Evolutionary conservation across 768 basidiomycete species (phyloP), one percentile per base, ranked within the genome.

Genomic region (Coprinellus micaceus): DNA sequence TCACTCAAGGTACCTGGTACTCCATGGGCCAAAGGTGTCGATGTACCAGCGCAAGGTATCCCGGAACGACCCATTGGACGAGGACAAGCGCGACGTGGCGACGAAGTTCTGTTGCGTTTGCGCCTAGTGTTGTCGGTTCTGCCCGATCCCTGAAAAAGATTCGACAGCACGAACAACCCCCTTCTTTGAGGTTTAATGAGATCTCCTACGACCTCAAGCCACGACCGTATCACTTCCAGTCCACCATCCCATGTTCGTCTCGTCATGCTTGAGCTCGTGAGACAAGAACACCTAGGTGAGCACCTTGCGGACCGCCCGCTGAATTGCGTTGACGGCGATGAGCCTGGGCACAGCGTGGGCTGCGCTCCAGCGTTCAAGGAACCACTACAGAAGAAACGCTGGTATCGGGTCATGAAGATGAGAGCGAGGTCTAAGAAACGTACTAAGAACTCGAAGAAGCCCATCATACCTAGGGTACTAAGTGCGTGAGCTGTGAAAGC

Each of bases 201-300:
- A 96, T 91, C 39, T 88, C 94, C 68, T 93, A 88, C 4, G 83
- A 66, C 41, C 96, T 95, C 24, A 99, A 81, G 3, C 94, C 94
- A 50, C 94, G 87, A 41, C 95, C 95, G 69, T 94, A 96, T 97
- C 97, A 98, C 86, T 80, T 46, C 94, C 95, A 29, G 95, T 96
- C 97, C 97, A 99, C 96, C 96, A 99, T 6, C 95, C 95, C 25
- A 93, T 82, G 74, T 98, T 98, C 33, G 93, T 95, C 73, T 98
- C 95, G 69, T 99, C 97, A 68, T 98, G 94, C 76, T 99, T 99
- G 82, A 97, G 96, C 72, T 99, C 97, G 60, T 97, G 89, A 39
- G 94, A 89, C 37, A 98, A 77, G 83, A 95, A 94, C 58, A 96
- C 88, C 0, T 94, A 79, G 66, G 98, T 98, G 54, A 97, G 76